These are phyloP conservation scores for Crotalaria pallida DNA, from an alignment of 306 rosid genomes.

Conservation along the genomic window DNA sequence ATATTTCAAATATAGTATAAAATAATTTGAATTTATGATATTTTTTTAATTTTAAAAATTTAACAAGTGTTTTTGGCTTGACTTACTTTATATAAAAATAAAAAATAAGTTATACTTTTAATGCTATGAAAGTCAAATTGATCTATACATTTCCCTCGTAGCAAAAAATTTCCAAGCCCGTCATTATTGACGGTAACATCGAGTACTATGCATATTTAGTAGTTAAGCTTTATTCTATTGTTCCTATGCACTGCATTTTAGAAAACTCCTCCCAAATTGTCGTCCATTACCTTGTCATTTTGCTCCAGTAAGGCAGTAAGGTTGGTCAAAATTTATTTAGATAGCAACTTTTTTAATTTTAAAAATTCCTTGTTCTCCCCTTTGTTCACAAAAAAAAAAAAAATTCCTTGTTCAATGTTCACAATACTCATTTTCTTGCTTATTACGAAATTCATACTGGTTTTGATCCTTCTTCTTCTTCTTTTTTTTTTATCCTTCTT, in stretches of 20 bases:
- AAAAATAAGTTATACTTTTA: too few relatives aligned
- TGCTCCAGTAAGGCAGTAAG: background rate
- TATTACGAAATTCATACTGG: background rate
- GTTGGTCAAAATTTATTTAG: background rate
- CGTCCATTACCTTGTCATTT: background rate
- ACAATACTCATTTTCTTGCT: background rate
- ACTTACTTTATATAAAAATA: too few relatives aligned
- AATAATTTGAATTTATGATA: too few relatives aligned
- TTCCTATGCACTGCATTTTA: background rate
- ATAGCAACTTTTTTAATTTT: background rate
- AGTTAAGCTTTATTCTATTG: background rate
- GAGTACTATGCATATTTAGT: background rate
- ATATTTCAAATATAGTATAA: too few relatives aligned
- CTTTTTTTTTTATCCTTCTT: background rate
- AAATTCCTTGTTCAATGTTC: background rate
- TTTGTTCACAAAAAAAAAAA: too few relatives aligned
- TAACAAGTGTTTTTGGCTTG: too few relatives aligned
- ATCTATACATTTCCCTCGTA: too few relatives aligned
- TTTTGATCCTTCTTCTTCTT: background rate
- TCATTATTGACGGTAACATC: too few relatives aligned
- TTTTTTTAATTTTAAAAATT: too few relatives aligned
- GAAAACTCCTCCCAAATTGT: constrained; percentile 15
- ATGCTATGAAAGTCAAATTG: too few relatives aligned
- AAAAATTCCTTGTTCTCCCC: background rate
- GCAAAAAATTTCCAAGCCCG: too few relatives aligned